These are phyloP conservation scores for Colletotrichum incanum DNA, from an alignment of 2,329 filamentous ascomycete species.

Conservation along the genomic window DNA sequence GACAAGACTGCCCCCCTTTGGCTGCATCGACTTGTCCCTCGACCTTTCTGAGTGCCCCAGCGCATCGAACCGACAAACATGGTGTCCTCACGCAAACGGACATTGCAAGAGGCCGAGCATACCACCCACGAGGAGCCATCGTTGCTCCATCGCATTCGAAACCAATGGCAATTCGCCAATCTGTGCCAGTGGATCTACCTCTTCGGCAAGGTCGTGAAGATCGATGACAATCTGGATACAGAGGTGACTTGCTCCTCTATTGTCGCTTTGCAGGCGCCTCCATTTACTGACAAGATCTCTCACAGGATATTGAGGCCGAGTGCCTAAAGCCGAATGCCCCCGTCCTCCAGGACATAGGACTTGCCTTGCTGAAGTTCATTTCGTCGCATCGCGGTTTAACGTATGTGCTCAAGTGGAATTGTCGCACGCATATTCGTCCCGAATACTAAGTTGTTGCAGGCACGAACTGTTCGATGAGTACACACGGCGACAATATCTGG, in stretches of 20 bases:
- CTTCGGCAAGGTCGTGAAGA: slow-evolving; percentile 91
- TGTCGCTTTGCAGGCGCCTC: not conserved
- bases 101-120: slow-evolving; percentile 60
- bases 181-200: slow-evolving; percentile 94
- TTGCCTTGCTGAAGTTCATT: slow-evolving; percentile 91
- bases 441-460: slow-evolving; percentile 52
- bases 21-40: not conserved
- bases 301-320: slow-evolving; percentile 88
- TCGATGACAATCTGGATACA: slow-evolving; percentile 89
- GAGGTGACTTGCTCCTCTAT: slow-evolving; percentile 73
- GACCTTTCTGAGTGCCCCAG: not conserved
- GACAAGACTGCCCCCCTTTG: not conserved
- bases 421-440: not conserved
- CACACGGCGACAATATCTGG: slow-evolving; percentile 87
- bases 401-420: slow-evolving; percentile 68
- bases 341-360: slow-evolving; percentile 84
- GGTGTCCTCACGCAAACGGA: slow-evolving; percentile 65
- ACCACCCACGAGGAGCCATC: slow-evolving; percentile 51
- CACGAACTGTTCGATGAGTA: slow-evolving; percentile 94
- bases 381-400: slow-evolving; percentile 94
- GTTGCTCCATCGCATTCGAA: slow-evolving; percentile 80
- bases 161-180: slow-evolving; percentile 96
- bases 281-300: slow-evolving; percentile 10
- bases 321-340: slow-evolving; percentile 86
- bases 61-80: slow-evolving; percentile 49